phyloP scores from a whole-genome alignment of 768 basidiomycete species.

The Ramaria sp. region DNA sequence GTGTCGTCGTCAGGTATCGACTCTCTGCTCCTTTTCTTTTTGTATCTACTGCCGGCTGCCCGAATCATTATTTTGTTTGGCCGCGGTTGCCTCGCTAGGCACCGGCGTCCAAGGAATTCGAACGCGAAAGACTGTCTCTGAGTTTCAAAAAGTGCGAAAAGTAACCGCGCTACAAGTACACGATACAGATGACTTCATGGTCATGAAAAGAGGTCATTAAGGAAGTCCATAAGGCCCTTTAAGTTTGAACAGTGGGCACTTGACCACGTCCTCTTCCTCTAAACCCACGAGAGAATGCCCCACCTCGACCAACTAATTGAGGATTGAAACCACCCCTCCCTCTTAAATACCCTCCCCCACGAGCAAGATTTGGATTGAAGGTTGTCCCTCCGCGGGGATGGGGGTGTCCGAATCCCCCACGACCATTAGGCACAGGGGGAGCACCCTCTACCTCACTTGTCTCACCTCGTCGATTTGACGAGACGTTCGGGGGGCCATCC shows the following conservation, averaged over 20 bases:
- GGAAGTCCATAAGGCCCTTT: background rate
- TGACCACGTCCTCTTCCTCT: constrained; percentile 30
- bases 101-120: too few species aligned
- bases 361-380: background rate
- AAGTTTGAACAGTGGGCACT: background rate
- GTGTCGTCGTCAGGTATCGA: too few species aligned
- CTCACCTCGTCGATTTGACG: constrained; percentile 13
- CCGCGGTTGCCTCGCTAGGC: too few species aligned
- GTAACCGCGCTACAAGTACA: background rate
- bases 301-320: constrained; percentile 8
- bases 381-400: constrained; percentile 3
- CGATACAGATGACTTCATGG: background rate
- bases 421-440: constrained; percentile 12
- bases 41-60: too few species aligned
- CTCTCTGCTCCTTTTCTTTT: too few species aligned
- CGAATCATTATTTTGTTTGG: too few species aligned
- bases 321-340: constrained; percentile 9
- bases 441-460: constrained; percentile 23
- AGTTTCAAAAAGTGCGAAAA: background rate
- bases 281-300: constrained; percentile 23
- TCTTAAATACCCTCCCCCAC: constrained; percentile 13
- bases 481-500: constrained; percentile 6
- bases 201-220: background rate
- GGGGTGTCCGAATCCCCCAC: constrained; percentile 1
- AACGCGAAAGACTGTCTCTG: background rate